A percentile compares a stretch with the other conserved stretches of the same genome.
Conservation (phyloP, 192 early-diverging fungal species). For the Glomus cerebriforme region DNA sequence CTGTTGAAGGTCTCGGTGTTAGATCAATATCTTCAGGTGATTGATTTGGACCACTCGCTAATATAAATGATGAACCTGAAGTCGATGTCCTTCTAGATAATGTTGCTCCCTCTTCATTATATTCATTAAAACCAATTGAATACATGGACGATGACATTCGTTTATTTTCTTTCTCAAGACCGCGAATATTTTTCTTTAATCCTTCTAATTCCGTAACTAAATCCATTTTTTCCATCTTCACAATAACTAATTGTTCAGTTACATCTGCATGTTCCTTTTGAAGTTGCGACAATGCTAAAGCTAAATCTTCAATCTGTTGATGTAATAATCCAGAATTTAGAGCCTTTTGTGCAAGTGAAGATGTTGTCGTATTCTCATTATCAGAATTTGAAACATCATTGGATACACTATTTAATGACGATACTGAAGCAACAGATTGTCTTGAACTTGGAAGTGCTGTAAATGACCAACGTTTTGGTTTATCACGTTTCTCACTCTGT, state of each 20-base stretch:
- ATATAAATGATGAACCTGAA: not conserved
- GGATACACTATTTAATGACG: not conserved
- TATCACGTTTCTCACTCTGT: conserved; percentile 24
- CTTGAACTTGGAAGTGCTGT: not conserved
- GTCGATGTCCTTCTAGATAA: not conserved
- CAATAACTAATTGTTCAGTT: conserved; percentile 60
- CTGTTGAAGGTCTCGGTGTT: conserved; percentile 6
- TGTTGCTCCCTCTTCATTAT: not conserved
- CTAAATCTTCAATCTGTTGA: conserved; percentile 64
- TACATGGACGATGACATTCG: conserved; percentile 37
- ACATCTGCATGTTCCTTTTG: conserved; percentile 71
- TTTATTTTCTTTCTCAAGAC: conserved; percentile 54
- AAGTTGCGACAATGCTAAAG: conserved; percentile 60
- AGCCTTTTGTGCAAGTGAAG: conserved; percentile 26
- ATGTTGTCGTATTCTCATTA: not conserved
- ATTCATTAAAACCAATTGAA: not conserved
- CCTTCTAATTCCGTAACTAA: conserved; percentile 53
- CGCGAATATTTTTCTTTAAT: conserved; percentile 49
- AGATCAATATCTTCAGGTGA: not conserved
- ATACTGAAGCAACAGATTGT: not conserved
- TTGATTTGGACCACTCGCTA: not conserved
- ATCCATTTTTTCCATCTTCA: conserved; percentile 55
- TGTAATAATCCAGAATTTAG: conserved; percentile 44
- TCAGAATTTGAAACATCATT: not conserved
- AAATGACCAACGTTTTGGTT: conserved; percentile 31